These are phyloP conservation scores for Fonsecaea pedrosoi DNA, from an alignment of 2,329 filamentous ascomycete genomes.

Conservation along the genomic window DNA sequence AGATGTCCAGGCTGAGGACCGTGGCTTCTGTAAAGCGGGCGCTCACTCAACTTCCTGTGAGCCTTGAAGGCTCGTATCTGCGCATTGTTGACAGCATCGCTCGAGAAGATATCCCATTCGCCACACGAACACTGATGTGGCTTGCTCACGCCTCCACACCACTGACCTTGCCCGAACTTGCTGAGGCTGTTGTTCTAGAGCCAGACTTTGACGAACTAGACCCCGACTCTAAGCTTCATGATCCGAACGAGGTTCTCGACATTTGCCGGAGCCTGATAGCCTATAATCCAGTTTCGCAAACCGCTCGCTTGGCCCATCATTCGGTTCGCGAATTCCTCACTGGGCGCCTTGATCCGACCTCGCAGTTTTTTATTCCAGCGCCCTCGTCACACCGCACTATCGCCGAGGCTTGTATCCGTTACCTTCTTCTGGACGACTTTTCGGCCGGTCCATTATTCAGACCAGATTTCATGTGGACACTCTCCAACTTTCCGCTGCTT, in stretches of 20 bases:
- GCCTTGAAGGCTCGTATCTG: conserved; percentile 32
- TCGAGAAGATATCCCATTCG: conserved; percentile 27
- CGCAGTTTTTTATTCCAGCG: conserved; percentile 25
- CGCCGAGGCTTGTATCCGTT: conserved; percentile 29
- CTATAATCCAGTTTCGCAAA: conserved; percentile 23
- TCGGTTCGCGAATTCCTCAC: conserved; percentile 33
- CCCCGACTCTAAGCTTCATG: conserved; percentile 25
- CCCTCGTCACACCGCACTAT: conserved; percentile 25
- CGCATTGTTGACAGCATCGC: conserved; percentile 31
- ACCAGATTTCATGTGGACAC: conserved; percentile 11
- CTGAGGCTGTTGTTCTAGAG: conserved; percentile 35
- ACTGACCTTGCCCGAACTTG: conserved; percentile 31
- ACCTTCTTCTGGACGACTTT: conserved; percentile 31
- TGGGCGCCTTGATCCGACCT: conserved; percentile 12
- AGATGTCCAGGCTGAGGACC: conserved; percentile 28
- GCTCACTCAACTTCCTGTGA: conserved; percentile 30
- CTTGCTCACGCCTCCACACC: conserved; percentile 33
- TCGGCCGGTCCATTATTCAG: conserved; percentile 18
- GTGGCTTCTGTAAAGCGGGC: conserved; percentile 31
- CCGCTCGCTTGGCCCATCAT: conserved; percentile 29
- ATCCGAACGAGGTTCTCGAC: conserved; percentile 32
- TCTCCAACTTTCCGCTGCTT: conserved; percentile 24
- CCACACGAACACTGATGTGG: conserved; percentile 30
- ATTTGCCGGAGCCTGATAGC: conserved; percentile 33
- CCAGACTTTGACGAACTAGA: conserved; percentile 28